Percentiles rank a stretch among this genome's conserved stretches.
phyloP scores from a whole-genome alignment of 352 stramenopile species.

The Pythium aquatile region DNA sequence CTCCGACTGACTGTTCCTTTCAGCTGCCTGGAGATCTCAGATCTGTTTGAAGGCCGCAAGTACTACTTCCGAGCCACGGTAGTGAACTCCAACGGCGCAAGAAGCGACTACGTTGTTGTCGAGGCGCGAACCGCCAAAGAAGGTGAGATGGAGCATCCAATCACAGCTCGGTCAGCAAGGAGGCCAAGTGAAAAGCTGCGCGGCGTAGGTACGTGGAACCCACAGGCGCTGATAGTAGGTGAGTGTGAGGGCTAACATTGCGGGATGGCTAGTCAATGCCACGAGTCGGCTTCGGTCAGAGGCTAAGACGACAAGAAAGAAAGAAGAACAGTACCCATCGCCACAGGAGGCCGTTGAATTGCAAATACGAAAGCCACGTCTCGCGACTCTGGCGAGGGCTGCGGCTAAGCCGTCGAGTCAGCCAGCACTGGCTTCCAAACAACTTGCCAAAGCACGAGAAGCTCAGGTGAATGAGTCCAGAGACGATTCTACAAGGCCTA shows the following conservation, averaged over 20 bases:
- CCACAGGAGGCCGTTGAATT: neutral
- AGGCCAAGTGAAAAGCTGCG: constrained; percentile 1
- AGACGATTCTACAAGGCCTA: neutral
- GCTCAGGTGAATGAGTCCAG: neutral
- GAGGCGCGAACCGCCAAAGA: constrained; percentile 5
- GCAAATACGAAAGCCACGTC: neutral
- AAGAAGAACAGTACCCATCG: neutral
- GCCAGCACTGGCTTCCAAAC: neutral
- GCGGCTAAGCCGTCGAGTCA: neutral
- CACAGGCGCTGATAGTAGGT: neutral
- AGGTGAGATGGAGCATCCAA: neutral
- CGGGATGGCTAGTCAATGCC: neutral
- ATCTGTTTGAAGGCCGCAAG: constrained; percentile 22
- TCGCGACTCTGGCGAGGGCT: neutral
- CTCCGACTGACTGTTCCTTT: neutral
- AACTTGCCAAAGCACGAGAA: neutral
- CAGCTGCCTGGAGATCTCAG: constrained; percentile 13
- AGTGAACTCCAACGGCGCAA: constrained; percentile 8
- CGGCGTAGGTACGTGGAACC: constrained; percentile 9
- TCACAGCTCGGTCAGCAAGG: neutral
- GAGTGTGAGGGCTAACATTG: neutral
- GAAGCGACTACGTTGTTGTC: constrained; percentile 21
- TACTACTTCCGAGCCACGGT: constrained; percentile 34
- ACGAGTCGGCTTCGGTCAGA: neutral
- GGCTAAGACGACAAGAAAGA: neutral